Conservation (phyloP, 176 grass and related monocot species). For the Zoysia japonica region DNA sequence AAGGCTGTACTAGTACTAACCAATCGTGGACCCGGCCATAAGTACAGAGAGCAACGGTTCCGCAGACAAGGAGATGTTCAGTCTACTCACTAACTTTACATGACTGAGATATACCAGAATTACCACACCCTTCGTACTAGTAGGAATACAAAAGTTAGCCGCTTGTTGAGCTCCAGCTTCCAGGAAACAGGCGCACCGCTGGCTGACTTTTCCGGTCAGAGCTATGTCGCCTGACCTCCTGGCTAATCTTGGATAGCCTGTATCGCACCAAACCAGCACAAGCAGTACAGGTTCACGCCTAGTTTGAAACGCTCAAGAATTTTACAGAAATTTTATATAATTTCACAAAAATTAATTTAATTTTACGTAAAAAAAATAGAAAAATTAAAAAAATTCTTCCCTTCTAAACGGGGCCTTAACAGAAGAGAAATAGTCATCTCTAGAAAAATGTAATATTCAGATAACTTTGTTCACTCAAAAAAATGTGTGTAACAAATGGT, state of each 20-base stretch:
- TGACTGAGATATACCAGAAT: conserved; percentile 43
- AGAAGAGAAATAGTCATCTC: neutral
- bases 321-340: too few relatives aligned
- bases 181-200: conserved; percentile 79
- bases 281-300: neutral
- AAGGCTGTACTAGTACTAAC: neutral
- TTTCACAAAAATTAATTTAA: too few relatives aligned
- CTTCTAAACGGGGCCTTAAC: neutral
- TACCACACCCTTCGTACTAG: conserved; percentile 64
- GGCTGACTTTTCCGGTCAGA: conserved; percentile 81
- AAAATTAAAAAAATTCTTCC: too few relatives aligned
- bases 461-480: neutral
- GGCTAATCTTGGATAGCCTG: conserved; percentile 77
- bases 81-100: conserved; percentile 57
- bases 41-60: neutral
- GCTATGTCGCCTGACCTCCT: conserved; percentile 75
- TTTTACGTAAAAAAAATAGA: too few relatives aligned
- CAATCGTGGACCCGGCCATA: neutral
- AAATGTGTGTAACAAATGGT: neutral
- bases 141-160: too few relatives aligned
- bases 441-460: neutral
- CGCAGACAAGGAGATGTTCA: neutral
- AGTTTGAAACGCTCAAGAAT: too few relatives aligned
- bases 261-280: conserved; percentile 84
- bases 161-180: conserved; percentile 61